Evolutionary conservation across 2,329 filamentous ascomycete genomes (phyloP).

Genomic region (Thelonectria rubi): DNA sequence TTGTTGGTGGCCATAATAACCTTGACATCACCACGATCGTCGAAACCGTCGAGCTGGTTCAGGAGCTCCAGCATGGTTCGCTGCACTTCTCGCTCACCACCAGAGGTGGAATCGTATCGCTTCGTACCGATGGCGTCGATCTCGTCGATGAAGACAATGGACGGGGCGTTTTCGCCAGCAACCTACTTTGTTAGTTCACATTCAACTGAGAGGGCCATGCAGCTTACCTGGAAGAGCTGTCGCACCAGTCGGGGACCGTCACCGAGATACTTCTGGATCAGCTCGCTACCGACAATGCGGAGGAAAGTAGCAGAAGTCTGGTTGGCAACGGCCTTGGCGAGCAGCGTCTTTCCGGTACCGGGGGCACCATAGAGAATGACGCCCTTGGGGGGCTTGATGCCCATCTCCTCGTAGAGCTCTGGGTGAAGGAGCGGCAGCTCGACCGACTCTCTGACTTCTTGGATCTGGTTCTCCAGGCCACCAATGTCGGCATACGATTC

Average conservation of each 20-base stretch:
- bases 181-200: slow-evolving; percentile 61
- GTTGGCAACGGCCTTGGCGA: slow-evolving; percentile 97
- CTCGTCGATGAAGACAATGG: slow-evolving; percentile 99
- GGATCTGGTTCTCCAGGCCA: slow-evolving; percentile 92
- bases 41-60: slow-evolving; percentile 98
- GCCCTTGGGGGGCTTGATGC: slow-evolving; percentile 99
- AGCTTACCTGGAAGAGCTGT: slow-evolving; percentile 84
- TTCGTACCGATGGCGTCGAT: slow-evolving; percentile 99
- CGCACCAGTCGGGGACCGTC: slow-evolving; percentile 94
- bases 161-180: slow-evolving; percentile 93
- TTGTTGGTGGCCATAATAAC: slow-evolving; percentile 99
- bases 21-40: slow-evolving; percentile 98
- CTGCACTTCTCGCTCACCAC: slow-evolving; percentile 96
- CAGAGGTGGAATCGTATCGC: slow-evolving; percentile 96
- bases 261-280: slow-evolving; percentile 98
- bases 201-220: background rate
- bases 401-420: slow-evolving; percentile 99
- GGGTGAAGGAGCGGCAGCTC: slow-evolving; percentile 94
- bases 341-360: slow-evolving; percentile 93
- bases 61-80: slow-evolving; percentile 98
- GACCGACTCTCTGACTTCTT: slow-evolving; percentile 96
- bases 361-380: slow-evolving; percentile 98
- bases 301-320: slow-evolving; percentile 99
- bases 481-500: slow-evolving; percentile 99
- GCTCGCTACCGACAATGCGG: slow-evolving; percentile 93